Evolutionary conservation across 441 rosid genomes (phyloP).

Genomic region (Pelargonium cotyledonis): DNA sequence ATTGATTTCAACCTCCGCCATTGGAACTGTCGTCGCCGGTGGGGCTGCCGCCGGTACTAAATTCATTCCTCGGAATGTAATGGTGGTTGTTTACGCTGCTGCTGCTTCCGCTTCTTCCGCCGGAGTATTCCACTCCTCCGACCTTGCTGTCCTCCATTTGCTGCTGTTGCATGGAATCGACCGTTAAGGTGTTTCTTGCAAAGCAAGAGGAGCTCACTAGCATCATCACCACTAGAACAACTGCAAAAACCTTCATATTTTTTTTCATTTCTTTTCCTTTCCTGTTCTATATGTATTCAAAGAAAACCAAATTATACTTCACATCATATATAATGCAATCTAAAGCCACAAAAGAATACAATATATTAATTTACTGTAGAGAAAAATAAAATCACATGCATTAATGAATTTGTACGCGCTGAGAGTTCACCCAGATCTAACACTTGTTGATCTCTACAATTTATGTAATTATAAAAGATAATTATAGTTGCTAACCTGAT

Average conservation of each 20-base stretch:
- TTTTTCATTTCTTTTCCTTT: neutral
- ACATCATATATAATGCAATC: no score
- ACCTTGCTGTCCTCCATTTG: neutral
- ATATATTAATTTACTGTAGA: neutral
- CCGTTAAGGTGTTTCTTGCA: conserved; percentile 1
- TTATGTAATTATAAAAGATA: neutral
- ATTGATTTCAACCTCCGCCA: conserved; percentile 1
- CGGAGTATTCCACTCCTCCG: neutral
- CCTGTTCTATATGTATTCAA: no score
- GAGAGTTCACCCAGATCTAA: no score
- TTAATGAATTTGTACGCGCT: no score
- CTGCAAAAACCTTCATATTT: conserved; percentile 3
- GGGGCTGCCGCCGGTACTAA: neutral
- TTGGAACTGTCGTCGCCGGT: conserved; percentile 4
- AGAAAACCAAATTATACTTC: no score
- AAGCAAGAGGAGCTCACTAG: neutral
- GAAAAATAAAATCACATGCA: no score
- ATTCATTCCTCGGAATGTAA: neutral
- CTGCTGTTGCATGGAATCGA: neutral
- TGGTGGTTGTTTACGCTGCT: conserved; percentile 5
- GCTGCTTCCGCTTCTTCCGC: conserved; percentile 1
- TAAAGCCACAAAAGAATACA: neutral
- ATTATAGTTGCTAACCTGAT: neutral
- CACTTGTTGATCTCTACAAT: neutral
- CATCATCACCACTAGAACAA: neutral